phyloP scores from a whole-genome alignment of 495 filamentous ascomycete genomes.

The Penicillium paradoxum region DNA sequence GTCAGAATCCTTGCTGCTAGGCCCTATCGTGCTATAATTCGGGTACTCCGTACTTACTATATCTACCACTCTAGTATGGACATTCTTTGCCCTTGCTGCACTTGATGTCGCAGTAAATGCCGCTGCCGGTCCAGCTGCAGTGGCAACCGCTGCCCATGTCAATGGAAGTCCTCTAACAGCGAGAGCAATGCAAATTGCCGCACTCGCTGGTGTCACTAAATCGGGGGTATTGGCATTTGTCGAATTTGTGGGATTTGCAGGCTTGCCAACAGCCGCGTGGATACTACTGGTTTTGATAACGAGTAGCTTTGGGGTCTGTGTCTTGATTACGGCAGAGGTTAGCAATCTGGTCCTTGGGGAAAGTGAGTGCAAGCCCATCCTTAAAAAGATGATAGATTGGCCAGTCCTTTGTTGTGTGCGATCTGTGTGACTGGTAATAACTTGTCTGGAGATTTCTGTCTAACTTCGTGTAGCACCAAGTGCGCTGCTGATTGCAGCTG shows the following conservation, averaged over 20 bases:
- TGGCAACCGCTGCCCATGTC: slow-evolving; percentile 14
- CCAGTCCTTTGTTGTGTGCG: background rate
- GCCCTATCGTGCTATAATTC: background rate
- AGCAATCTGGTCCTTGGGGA: slow-evolving; percentile 16
- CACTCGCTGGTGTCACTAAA: slow-evolving; percentile 15
- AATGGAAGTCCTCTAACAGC: slow-evolving; percentile 12
- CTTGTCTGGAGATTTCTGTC: no score
- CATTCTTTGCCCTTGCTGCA: slow-evolving; percentile 14
- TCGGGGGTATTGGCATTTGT: slow-evolving; percentile 11
- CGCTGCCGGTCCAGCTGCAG: slow-evolving; percentile 15
- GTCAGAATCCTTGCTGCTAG: background rate
- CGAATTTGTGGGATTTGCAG: slow-evolving; percentile 10
- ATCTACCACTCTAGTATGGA: slow-evolving; percentile 4
- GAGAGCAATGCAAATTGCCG: slow-evolving; percentile 10
- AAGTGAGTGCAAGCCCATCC: slow-evolving; percentile 1
- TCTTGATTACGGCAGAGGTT: slow-evolving; percentile 14
- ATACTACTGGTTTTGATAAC: slow-evolving; percentile 10
- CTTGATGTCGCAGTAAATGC: slow-evolving; percentile 16
- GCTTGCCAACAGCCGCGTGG: slow-evolving; percentile 13
- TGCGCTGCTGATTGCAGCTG: slow-evolving; percentile 12
- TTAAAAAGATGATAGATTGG: background rate
- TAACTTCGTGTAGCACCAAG: slow-evolving; percentile 8
- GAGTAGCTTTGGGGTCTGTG: slow-evolving; percentile 15
- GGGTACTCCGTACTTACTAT: background rate
- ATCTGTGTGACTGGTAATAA: background rate